These are phyloP conservation scores for Cicer chorassanicum DNA, from an alignment of 306 rosid species.

Conservation along the genomic window DNA sequence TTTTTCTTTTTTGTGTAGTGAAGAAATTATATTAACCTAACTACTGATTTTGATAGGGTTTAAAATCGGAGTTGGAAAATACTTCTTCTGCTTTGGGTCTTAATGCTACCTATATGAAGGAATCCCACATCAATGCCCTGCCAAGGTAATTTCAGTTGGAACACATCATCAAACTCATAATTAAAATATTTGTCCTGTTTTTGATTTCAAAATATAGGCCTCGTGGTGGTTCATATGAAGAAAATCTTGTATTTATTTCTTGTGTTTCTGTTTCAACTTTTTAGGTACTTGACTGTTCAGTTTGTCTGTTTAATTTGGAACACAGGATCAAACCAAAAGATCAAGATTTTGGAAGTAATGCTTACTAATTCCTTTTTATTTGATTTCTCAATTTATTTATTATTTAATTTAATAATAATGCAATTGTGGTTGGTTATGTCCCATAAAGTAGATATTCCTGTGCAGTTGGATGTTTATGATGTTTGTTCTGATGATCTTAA, in stretches of 20 bases:
- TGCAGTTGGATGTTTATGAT: conserved; percentile 91
- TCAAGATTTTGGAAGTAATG: conserved; percentile 93
- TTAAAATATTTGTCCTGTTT: too few species aligned
- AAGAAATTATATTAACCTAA: conserved; percentile 34
- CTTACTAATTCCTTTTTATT: conserved; percentile 35
- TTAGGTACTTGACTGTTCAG: conserved; percentile 93
- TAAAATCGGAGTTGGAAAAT: conserved; percentile 94
- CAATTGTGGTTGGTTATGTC: conserved; percentile 47
- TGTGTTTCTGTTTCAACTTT: conserved; percentile 24
- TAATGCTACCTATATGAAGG: conserved; percentile 82
- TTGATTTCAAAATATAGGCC: too few species aligned
- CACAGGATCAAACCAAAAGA: conserved; percentile 97
- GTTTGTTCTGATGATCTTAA: conserved; percentile 92
- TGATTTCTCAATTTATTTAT: not conserved
- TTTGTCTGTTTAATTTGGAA: conserved; percentile 99
- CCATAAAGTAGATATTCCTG: conserved; percentile 95
- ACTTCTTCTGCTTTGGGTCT: conserved; percentile 86
- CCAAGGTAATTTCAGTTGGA: conserved; percentile 61
- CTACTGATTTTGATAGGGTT: conserved; percentile 60
- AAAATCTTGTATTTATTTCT: conserved; percentile 23
- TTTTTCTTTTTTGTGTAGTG: not conserved
- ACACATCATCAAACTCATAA: too few species aligned
- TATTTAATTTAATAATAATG: too few species aligned
- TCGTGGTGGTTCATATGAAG: too few species aligned
- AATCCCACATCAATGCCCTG: conserved; percentile 88